phyloP scores from a whole-genome alignment of 2,329 filamentous ascomycete species.

The Xylaria sp. region DNA sequence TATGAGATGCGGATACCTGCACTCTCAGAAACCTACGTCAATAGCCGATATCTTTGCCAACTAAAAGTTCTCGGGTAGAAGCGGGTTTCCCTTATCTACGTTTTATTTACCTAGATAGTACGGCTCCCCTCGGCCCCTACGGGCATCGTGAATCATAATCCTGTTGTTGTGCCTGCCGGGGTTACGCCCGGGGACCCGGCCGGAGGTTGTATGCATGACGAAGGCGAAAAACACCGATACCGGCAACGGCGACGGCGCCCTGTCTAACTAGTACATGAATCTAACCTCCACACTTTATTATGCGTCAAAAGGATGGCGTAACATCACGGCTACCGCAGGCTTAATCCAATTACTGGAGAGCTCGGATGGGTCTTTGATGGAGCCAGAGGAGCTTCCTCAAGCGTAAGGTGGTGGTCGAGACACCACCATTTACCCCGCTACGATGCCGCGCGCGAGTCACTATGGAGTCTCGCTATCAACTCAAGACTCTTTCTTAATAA shows the following conservation, averaged over 20 bases:
- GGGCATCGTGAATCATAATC: too few species aligned
- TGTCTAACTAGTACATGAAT: conserved; percentile 3
- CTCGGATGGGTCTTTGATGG: conserved; percentile 22
- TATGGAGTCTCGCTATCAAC: conserved; percentile 1
- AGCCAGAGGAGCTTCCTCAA: conserved; percentile 29
- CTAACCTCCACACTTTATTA: conserved; percentile 13
- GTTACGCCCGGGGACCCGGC: conserved; percentile 18
- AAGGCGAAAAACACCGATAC: conserved; percentile 31
- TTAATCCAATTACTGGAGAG: conserved; percentile 20
- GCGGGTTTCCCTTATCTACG: too few species aligned
- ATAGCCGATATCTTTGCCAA: too few species aligned
- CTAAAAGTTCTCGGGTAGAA: too few species aligned
- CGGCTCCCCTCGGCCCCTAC: too few species aligned
- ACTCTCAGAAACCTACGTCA: too few species aligned
- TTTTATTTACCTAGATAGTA: too few species aligned
- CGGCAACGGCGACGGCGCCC: conserved; percentile 24
- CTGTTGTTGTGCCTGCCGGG: neutral
- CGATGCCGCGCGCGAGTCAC: conserved; percentile 23
- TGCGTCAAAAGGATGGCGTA: conserved; percentile 30
- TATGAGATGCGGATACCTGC: too few species aligned
- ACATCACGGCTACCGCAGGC: conserved; percentile 24
- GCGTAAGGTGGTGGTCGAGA: conserved; percentile 32
- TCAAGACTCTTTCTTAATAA: neutral
- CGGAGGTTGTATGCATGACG: conserved; percentile 11
- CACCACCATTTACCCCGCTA: conserved; percentile 31